These are phyloP conservation scores for Nyctanthes arbortristis DNA, from an alignment of 257 asterid genomes.

Conservation along the genomic window DNA sequence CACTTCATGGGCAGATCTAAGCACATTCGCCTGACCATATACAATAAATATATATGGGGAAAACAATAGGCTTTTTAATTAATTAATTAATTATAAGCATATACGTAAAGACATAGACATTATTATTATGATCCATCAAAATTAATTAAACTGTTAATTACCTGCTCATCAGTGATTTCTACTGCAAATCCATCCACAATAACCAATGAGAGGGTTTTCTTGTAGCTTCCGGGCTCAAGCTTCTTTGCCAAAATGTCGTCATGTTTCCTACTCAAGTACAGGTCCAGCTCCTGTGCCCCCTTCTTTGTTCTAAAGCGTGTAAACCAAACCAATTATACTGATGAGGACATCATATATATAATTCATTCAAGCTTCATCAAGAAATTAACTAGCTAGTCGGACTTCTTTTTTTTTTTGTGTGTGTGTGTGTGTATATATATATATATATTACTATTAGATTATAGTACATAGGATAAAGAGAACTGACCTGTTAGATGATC, in stretches of 20 bases:
- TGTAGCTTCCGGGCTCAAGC: slow-evolving; percentile 59
- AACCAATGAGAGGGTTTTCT: slow-evolving; percentile 72
- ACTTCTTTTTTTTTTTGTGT: too few species aligned
- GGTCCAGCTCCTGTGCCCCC: slow-evolving; percentile 64
- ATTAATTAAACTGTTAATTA: too few species aligned
- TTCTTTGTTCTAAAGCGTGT: slow-evolving; percentile 55
- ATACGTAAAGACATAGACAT: not conserved
- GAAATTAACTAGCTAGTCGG: too few species aligned
- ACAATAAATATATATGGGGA: not conserved
- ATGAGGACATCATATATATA: not conserved
- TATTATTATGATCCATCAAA: not conserved
- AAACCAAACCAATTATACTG: not conserved
- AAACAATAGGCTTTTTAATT: not conserved
- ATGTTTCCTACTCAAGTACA: slow-evolving; percentile 77
- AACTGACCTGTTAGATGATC: slow-evolving; percentile 58
- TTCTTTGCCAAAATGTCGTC: slow-evolving; percentile 61
- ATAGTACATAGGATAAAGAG: too few species aligned
- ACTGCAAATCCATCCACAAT: slow-evolving; percentile 88
- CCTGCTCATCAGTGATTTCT: slow-evolving; percentile 74
- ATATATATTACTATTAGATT: too few species aligned
- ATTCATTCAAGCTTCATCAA: not conserved
- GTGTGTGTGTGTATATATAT: too few species aligned
- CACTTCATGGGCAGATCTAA: slow-evolving; percentile 78
- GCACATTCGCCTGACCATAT: slow-evolving; percentile 59
- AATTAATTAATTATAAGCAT: not conserved